phyloP scores from a whole-genome alignment of 2,329 filamentous ascomycete genomes.

The Scedosporium boydii region DNA sequence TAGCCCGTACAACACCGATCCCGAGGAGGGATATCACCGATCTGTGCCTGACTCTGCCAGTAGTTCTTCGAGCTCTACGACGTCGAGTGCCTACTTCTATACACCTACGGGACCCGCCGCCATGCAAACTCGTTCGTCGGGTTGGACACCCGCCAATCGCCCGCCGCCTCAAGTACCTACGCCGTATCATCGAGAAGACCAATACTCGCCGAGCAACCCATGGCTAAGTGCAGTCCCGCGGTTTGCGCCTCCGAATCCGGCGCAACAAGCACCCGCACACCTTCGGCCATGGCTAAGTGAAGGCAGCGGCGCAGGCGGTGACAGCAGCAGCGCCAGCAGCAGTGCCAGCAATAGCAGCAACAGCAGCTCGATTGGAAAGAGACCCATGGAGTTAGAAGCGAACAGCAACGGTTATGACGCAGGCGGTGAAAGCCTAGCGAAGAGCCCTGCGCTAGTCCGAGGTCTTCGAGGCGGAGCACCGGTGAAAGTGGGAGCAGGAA shows the following conservation, averaged over 20 bases:
- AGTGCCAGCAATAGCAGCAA: not conserved
- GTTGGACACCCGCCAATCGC: conserved; percentile 20
- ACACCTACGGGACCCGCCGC: not conserved
- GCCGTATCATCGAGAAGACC: conserved; percentile 10
- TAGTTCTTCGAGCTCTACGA: not conserved
- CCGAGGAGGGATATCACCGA: conserved; percentile 23
- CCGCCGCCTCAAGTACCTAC: not conserved
- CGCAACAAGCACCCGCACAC: not conserved
- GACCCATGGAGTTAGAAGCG: not conserved
- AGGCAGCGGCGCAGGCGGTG: too few species aligned
- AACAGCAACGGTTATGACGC: not conserved
- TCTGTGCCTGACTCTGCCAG: not conserved
- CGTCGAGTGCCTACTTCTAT: not conserved
- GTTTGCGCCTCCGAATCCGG: conserved; percentile 14
- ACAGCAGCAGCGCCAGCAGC: not conserved
- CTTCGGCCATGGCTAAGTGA: not conserved
- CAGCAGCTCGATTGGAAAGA: not conserved
- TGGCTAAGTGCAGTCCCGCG: conserved; percentile 35
- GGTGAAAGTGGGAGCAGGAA: not conserved
- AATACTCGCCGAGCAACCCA: conserved; percentile 22
- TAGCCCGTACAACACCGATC: conserved; percentile 30
- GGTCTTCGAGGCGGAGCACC: not conserved
- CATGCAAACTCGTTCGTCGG: conserved; percentile 9
- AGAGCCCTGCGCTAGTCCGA: not conserved
- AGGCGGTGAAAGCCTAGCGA: conserved; percentile 1